These are phyloP conservation scores for Polyporus arcularius DNA, from an alignment of 768 basidiomycete species.

Conservation along the genomic window DNA sequence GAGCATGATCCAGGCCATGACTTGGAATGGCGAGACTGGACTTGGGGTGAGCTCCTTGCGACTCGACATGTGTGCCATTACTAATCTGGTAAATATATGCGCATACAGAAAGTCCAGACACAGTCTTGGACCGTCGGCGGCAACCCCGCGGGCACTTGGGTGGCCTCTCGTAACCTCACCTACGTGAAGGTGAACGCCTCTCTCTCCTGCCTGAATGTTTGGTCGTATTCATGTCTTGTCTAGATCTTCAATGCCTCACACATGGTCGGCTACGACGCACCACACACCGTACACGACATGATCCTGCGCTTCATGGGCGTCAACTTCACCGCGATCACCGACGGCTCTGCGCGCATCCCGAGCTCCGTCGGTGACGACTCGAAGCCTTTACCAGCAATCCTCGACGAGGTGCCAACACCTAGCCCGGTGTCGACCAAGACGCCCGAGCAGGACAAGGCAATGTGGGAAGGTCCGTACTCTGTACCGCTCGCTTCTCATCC, in stretches of 20 bases:
- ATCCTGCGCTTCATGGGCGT: slow-evolving; percentile 96
- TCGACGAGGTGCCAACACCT: slow-evolving; percentile 38
- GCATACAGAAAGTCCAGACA: slow-evolving; percentile 59
- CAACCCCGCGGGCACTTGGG: slow-evolving; percentile 88
- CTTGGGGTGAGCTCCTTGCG: slow-evolving; percentile 64
- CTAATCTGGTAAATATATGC: background rate
- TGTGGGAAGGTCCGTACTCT: slow-evolving; percentile 78
- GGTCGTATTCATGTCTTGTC: background rate
- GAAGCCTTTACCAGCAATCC: slow-evolving; percentile 65
- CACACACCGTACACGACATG: slow-evolving; percentile 93
- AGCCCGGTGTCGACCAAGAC: slow-evolving; percentile 52
- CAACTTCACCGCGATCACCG: slow-evolving; percentile 79
- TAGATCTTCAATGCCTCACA: slow-evolving; percentile 93
- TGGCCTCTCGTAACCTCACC: slow-evolving; percentile 83
- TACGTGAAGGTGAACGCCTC: slow-evolving; percentile 74
- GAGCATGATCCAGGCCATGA: slow-evolving; percentile 76
- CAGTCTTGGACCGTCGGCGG: slow-evolving; percentile 77
- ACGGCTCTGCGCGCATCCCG: slow-evolving; percentile 78
- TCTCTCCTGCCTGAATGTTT: background rate
- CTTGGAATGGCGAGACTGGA: slow-evolving; percentile 85
- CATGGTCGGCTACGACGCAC: slow-evolving; percentile 91
- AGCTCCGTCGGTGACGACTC: slow-evolving; percentile 72
- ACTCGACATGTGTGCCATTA: background rate
- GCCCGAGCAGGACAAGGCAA: slow-evolving; percentile 77
- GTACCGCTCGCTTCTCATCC: slow-evolving; percentile 1